Percentiles rank a stretch among this genome's conserved stretches.
Conservation (phyloP, 1,139 yeast genomes). For the Protomyces gravidus region DNA sequence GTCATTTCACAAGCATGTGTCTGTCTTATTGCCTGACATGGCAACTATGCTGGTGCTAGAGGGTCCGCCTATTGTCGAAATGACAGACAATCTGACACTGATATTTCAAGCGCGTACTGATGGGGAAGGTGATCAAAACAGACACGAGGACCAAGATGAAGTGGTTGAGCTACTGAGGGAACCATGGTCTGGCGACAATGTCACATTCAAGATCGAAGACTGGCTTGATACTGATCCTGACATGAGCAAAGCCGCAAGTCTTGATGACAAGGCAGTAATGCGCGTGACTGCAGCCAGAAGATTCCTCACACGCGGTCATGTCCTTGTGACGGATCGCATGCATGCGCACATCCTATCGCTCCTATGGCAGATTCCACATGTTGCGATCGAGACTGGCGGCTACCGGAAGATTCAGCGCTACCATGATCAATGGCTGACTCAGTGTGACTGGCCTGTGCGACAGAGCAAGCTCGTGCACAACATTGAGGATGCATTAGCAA, state of each 20-base stretch:
- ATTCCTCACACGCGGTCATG: constrained; percentile 3
- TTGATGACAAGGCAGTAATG: background rate
- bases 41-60: background rate
- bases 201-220: constrained; percentile 8
- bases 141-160: too few species aligned
- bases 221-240: constrained; percentile 8
- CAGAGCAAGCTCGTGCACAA: background rate
- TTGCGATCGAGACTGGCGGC: constrained; percentile 7
- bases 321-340: constrained; percentile 14
- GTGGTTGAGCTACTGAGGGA: background rate
- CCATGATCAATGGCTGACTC: constrained; percentile 1
- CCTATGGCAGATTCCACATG: constrained; percentile 13
- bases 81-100: background rate
- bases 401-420: constrained; percentile 7
- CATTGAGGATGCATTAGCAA: background rate
- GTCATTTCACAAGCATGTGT: background rate
- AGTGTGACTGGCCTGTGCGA: background rate
- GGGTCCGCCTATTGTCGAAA: background rate
- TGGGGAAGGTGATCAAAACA: background rate
- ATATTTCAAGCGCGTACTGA: background rate
- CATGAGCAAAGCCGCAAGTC: background rate
- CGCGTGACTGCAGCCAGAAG: background rate
- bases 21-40: background rate
- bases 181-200: background rate
- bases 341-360: constrained; percentile 17